Evolutionary conservation across 1,284 basidiomycete species (phyloP), one percentile per base, ranked within the genome.

Genomic region (Trichosporon sp.): DNA sequence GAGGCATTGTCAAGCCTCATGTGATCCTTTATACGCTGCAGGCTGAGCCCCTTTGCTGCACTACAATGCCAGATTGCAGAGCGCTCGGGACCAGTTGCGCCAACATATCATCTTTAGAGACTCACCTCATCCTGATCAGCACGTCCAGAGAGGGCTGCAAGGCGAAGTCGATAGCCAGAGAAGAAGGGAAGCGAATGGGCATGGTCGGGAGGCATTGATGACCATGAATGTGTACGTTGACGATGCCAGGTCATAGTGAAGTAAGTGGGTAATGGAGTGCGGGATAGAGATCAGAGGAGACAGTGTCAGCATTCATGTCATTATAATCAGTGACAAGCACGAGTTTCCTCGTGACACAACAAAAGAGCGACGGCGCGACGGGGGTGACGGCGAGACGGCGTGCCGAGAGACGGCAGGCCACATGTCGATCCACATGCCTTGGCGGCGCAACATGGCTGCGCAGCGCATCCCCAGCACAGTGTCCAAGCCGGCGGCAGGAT

Each of bases 71-170:
- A n/a, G n/a, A n/a, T n/a, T n/a, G n/a, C n/a, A n/a, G n/a, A n/a
- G n/a, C n/a, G n/a, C n/a, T n/a, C n/a, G n/a, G n/a, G n/a, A n/a
- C n/a, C n/a, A n/a, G n/a, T n/a, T n/a, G n/a, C n/a, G n/a, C n/a
- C n/a, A 19, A 49, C 40, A 21, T 23, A 21, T 44, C n/a, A 21
- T 8, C 40, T 16, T 10, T 3, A 4, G 16, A 21, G 14, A 69
- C 76, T 68, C 60, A 78, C 78, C 75, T 80, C 78, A 70, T 78
- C 78, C 73, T 77, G 75, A 65, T 70, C 71, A 62, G 76, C 76
- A 56, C 65, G 64, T 36, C 78, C 74, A n/a, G 75, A 76, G 60
- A 79, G 77, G 56, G 77, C 78, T 80, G 80, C 78, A 13, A 80
- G 72, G 25, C 74, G 75, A 59, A 73, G 74, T 57, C 77, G 65